phyloP scores from a whole-genome alignment of 805 yeast genomes.

The Wickerhamiella alocasiicola region DNA sequence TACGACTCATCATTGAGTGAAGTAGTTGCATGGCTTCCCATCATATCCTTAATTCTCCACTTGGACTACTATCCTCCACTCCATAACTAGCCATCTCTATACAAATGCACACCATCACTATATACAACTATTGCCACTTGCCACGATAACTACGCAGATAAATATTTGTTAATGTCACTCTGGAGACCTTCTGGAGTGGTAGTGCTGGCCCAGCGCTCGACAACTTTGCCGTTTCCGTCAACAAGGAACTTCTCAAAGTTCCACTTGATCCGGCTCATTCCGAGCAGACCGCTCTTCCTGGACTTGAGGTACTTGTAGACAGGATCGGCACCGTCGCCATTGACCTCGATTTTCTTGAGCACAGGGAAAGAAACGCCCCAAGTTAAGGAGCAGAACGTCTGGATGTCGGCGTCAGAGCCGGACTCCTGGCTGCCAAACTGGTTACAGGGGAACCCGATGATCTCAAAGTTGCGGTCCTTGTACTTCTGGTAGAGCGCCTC shows the following conservation, averaged over 20 bases:
- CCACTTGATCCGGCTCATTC: slow-evolving; percentile 68
- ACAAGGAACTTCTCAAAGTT: slow-evolving; percentile 67
- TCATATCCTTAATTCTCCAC: too few species aligned
- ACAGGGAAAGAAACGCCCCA: slow-evolving; percentile 90
- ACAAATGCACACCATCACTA: too few species aligned
- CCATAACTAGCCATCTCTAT: too few species aligned
- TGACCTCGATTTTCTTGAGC: slow-evolving; percentile 76
- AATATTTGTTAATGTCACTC: slow-evolving; percentile 47
- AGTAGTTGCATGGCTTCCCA: too few species aligned
- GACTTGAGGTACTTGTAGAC: slow-evolving; percentile 67
- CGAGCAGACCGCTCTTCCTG: slow-evolving; percentile 44
- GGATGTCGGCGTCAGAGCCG: slow-evolving; percentile 53
- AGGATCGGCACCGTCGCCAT: slow-evolving; percentile 70
- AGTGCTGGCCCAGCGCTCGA: slow-evolving; percentile 49
- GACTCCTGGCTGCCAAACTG: slow-evolving; percentile 81
- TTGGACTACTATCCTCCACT: too few species aligned
- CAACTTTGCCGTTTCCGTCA: slow-evolving; percentile 44
- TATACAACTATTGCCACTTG: too few species aligned
- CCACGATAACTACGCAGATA: too few species aligned
- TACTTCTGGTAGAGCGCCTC: slow-evolving; percentile 58
- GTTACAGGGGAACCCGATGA: slow-evolving; percentile 84
- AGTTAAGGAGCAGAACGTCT: slow-evolving; percentile 59
- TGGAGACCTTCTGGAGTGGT: slow-evolving; percentile 55
- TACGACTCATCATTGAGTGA: too few species aligned
- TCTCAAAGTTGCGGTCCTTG: slow-evolving; percentile 46